A percentile compares a stretch with the other conserved stretches of the same genome.
These are phyloP conservation scores for Gymnopilus dilepis DNA, from an alignment of 768 basidiomycete genomes.

Conservation along the genomic window DNA sequence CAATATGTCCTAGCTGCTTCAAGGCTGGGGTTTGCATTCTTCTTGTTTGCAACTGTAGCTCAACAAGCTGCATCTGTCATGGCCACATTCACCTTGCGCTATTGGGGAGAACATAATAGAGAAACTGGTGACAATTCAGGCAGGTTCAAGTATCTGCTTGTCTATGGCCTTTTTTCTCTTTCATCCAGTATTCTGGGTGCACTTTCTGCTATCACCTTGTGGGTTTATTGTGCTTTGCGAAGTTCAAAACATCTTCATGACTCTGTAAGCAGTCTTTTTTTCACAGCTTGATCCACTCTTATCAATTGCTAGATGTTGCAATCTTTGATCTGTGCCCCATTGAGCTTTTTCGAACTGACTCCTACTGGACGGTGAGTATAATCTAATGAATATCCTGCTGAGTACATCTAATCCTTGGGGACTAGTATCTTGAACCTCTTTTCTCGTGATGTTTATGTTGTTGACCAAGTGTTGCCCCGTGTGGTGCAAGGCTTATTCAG, in stretches of 20 bases:
- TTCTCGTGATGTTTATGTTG: constrained; percentile 84
- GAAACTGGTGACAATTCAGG: constrained; percentile 60
- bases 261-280: constrained; percentile 46
- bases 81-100: constrained; percentile 70
- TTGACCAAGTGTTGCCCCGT: constrained; percentile 83
- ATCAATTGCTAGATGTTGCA: constrained; percentile 63
- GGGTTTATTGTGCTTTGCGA: constrained; percentile 77
- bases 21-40: constrained; percentile 67
- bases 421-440: constrained; percentile 86
- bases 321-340: constrained; percentile 80
- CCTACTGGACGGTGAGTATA: constrained; percentile 75
- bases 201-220: constrained; percentile 66
- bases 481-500: constrained; percentile 76
- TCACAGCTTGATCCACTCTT: constrained; percentile 1
- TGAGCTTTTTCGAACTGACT: constrained; percentile 90
- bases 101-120: constrained; percentile 84
- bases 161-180: constrained; percentile 74
- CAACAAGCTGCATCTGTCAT: constrained; percentile 67
- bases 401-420: constrained; percentile 2
- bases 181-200: constrained; percentile 59
- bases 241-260: constrained; percentile 83
- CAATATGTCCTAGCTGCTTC: constrained; percentile 85
- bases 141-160: constrained; percentile 61
- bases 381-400: background rate
- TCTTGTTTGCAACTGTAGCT: constrained; percentile 56